Evolutionary conservation across 2,329 filamentous ascomycete species (phyloP).

Genomic region (Penicillium sp.): DNA sequence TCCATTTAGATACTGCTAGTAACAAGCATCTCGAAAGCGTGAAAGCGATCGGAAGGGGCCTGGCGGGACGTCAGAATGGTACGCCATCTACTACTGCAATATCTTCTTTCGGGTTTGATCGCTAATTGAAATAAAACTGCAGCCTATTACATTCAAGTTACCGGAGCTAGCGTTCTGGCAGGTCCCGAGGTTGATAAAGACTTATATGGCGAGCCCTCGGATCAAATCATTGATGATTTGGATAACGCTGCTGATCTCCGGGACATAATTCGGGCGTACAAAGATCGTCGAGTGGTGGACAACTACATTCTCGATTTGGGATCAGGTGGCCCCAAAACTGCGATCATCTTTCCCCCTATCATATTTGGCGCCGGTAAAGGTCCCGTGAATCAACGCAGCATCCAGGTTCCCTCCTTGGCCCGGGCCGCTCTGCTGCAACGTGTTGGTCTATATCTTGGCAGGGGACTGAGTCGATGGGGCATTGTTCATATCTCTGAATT

Average conservation of each 20-base stretch:
- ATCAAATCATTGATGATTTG: constrained; percentile 40
- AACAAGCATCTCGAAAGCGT: constrained; percentile 5
- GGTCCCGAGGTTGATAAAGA: constrained; percentile 35
- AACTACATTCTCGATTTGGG: constrained; percentile 58
- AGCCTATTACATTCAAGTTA: constrained; percentile 36
- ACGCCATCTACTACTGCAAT: background rate
- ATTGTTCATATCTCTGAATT: too few species aligned
- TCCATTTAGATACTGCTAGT: constrained; percentile 3
- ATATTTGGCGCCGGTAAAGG: too few species aligned
- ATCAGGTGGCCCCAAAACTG: constrained; percentile 14
- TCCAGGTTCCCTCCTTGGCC: too few species aligned
- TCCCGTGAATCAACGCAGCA: too few species aligned
- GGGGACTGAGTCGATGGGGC: too few species aligned
- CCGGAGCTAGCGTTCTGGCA: constrained; percentile 40
- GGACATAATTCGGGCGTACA: constrained; percentile 34
- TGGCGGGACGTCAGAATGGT: constrained; percentile 5
- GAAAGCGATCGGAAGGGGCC: constrained; percentile 4
- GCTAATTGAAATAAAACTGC: background rate
- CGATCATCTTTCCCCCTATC: too few species aligned
- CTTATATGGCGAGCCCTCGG: constrained; percentile 33
- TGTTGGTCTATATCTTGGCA: too few species aligned
- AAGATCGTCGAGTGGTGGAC: constrained; percentile 65
- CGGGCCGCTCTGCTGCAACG: too few species aligned
- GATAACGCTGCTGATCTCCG: constrained; percentile 33
- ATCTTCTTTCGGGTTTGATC: background rate